Evolutionary conservation across 768 basidiomycete species (phyloP).

Genomic region (Phlebiopsis flavidoalba): DNA sequence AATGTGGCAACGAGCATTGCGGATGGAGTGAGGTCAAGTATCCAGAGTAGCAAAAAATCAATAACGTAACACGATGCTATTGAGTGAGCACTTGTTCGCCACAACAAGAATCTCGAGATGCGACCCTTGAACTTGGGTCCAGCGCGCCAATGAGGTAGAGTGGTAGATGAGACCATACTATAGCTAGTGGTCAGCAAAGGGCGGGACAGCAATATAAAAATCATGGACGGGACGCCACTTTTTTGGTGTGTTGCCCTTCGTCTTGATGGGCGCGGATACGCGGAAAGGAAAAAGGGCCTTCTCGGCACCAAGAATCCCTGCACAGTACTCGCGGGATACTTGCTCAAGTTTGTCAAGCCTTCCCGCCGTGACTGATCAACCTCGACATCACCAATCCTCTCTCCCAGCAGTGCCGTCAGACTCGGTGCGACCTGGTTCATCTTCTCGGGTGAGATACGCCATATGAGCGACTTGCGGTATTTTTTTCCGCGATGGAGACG

Average conservation of each 20-base stretch:
- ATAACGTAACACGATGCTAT: slow-evolving; percentile 97
- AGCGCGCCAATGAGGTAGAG: slow-evolving; percentile 91
- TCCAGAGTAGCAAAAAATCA: slow-evolving; percentile 92
- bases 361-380: slow-evolving; percentile 94
- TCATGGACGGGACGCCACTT: slow-evolving; percentile 38
- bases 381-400: slow-evolving; percentile 90
- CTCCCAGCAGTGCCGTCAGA: slow-evolving; percentile 84
- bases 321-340: slow-evolving; percentile 97
- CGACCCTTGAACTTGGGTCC: slow-evolving; percentile 94
- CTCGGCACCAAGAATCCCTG: slow-evolving; percentile 97
- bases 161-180: slow-evolving; percentile 98
- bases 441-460: slow-evolving; percentile 85
- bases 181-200: neutral
- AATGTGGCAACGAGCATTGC: neutral
- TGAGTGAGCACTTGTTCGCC: slow-evolving; percentile 95
- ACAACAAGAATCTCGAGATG: slow-evolving; percentile 98
- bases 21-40: slow-evolving; percentile 28
- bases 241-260: slow-evolving; percentile 98
- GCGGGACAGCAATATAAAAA: neutral
- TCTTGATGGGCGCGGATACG: slow-evolving; percentile 94
- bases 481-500: slow-evolving; percentile 86
- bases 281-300: slow-evolving; percentile 99
- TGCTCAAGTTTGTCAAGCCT: slow-evolving; percentile 92
- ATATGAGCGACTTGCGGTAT: slow-evolving; percentile 86
- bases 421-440: slow-evolving; percentile 97